Conservation (phyloP, 306 rosid species). For the Purshia tridentata region DNA sequence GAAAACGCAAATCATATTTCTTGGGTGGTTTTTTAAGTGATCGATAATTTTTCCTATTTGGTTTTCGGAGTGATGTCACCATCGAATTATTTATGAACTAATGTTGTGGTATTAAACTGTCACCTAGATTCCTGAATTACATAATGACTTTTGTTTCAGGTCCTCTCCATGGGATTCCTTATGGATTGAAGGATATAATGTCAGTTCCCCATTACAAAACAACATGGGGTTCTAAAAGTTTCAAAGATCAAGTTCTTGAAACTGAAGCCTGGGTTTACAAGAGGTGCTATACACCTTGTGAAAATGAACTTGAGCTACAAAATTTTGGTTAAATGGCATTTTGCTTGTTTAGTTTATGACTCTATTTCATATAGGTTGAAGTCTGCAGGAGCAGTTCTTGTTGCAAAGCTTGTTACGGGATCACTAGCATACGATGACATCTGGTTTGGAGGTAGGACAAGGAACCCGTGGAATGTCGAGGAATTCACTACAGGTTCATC, state of each 20-base stretch:
- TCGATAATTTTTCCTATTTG: too few relatives aligned
- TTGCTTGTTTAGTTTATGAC: constrained; percentile 17
- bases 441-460: constrained; percentile 84
- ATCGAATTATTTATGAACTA: too few relatives aligned
- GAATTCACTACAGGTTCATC: constrained; percentile 80
- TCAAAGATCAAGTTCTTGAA: constrained; percentile 63
- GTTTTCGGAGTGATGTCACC: too few relatives aligned
- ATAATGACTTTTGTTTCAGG: constrained; percentile 37
- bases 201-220: constrained; percentile 71
- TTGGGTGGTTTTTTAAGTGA: too few relatives aligned
- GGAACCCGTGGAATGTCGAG: constrained; percentile 78
- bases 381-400: constrained; percentile 69
- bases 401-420: constrained; percentile 80
- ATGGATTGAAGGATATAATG: constrained; percentile 83
- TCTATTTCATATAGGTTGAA: constrained; percentile 41
- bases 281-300: constrained; percentile 37
- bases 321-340: constrained; percentile 5
- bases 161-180: constrained; percentile 81
- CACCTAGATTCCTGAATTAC: neutral
- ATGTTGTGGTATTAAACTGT: neutral
- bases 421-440: constrained; percentile 81
- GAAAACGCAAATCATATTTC: neutral
- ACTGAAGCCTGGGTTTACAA: constrained; percentile 73
- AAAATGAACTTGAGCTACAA: neutral
- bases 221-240: constrained; percentile 76